These are phyloP conservation scores for Exophiala spinifera DNA, from an alignment of 2,329 filamentous ascomycete species.

Conservation along the genomic window DNA sequence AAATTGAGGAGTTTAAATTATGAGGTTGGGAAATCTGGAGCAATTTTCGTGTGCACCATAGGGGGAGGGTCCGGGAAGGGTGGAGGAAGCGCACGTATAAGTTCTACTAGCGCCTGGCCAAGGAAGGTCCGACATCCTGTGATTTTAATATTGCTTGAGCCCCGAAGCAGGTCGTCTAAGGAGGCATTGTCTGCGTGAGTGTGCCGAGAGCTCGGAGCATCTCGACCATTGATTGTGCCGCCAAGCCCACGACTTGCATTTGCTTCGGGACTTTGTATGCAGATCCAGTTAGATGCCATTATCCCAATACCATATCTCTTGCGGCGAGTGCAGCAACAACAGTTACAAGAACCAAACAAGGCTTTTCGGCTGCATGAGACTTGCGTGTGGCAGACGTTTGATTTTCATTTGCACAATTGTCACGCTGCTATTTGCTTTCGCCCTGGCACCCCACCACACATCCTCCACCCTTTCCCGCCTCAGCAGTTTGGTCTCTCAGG, in stretches of 20 bases:
- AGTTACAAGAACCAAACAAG: background rate
- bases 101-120: no score
- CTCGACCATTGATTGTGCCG: background rate
- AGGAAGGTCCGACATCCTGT: no score
- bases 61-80: no score
- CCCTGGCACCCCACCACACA: conserved; percentile 18
- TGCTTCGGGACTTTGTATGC: background rate
- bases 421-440: conserved; percentile 20
- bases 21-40: no score
- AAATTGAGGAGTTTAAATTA: no score
- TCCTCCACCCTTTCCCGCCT: conserved; percentile 13
- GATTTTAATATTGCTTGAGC: no score
- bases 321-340: background rate
- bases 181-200: no score
- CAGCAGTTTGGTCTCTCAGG: conserved; percentile 10
- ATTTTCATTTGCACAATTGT: conserved; percentile 13
- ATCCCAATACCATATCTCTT: background rate
- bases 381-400: background rate
- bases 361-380: conserved; percentile 5
- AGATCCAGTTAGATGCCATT: background rate
- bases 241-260: background rate
- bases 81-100: no score
- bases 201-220: no score
- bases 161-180: no score
- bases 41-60: no score